phyloP scores from a whole-genome alignment of 441 rosid species.

The Pelargonium cotyledonis region DNA sequence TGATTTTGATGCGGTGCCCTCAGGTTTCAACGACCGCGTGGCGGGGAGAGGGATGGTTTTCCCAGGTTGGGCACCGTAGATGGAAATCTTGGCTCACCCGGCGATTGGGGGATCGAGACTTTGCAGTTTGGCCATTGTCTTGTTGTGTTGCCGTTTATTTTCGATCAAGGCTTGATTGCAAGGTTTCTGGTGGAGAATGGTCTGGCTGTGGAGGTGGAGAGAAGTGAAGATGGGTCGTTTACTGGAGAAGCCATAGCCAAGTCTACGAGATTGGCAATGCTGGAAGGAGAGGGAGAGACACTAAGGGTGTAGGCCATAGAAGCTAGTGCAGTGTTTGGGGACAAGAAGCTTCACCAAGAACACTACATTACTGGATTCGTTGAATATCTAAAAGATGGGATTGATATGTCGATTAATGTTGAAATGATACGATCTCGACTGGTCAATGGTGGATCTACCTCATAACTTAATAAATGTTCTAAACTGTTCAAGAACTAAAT shows the following conservation, averaged over 20 bases:
- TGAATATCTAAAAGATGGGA: constrained; percentile 9
- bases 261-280: constrained; percentile 23
- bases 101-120: constrained; percentile 29
- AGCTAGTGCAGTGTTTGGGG: constrained; percentile 9
- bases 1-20: constrained; percentile 23
- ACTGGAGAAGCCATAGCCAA: constrained; percentile 14
- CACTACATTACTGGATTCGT: constrained; percentile 3
- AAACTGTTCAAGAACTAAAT: too few relatives aligned
- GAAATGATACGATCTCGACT: too few relatives aligned
- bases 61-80: constrained; percentile 33
- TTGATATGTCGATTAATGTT: too few relatives aligned
- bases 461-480: too few relatives aligned
- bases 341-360: constrained; percentile 7
- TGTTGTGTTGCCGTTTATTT: constrained; percentile 22
- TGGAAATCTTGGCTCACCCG: constrained; percentile 23
- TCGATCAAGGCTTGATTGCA: constrained; percentile 27
- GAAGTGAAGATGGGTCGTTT: constrained; percentile 22
- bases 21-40: constrained; percentile 8
- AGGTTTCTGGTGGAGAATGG: constrained; percentile 24
- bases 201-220: constrained; percentile 25
- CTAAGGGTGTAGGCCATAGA: constrained; percentile 11
- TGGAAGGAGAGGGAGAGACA: constrained; percentile 13
- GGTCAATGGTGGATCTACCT: too few relatives aligned
- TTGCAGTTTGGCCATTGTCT: constrained; percentile 26
- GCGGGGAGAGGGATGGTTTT: constrained; percentile 18